Conservation (phyloP, 257 asterid genomes). For the Striga asiatica region DNA sequence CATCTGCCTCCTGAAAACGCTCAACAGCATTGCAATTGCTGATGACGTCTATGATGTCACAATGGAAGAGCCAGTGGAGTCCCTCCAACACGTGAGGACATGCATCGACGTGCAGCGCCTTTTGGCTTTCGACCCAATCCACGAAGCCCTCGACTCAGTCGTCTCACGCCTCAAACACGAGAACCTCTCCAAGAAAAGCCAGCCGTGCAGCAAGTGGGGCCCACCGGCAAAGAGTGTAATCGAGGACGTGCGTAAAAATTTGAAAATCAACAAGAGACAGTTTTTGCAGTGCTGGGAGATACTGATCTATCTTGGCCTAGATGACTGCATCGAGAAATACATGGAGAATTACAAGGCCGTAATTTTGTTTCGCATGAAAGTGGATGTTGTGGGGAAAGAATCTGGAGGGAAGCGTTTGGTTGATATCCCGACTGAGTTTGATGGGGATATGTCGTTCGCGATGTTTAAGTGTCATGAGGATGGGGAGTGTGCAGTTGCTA, state of each 20-base stretch:
- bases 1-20: slow-evolving; percentile 47
- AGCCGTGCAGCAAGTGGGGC: slow-evolving; percentile 25
- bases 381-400: slow-evolving; percentile 70
- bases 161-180: slow-evolving; percentile 44
- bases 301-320: slow-evolving; percentile 59
- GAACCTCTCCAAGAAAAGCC: slow-evolving; percentile 43
- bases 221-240: slow-evolving; percentile 42
- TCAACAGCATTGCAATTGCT: slow-evolving; percentile 49
- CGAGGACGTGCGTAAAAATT: slow-evolving; percentile 51
- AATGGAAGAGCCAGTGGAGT: slow-evolving; percentile 82
- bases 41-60: slow-evolving; percentile 78
- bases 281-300: slow-evolving; percentile 92
- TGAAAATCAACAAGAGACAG: slow-evolving; percentile 83
- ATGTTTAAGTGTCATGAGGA: slow-evolving; percentile 60
- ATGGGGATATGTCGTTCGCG: slow-evolving; percentile 60
- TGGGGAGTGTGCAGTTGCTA: slow-evolving; percentile 23
- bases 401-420: slow-evolving; percentile 56
- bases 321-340: slow-evolving; percentile 34
- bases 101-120: slow-evolving; percentile 71
- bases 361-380: slow-evolving; percentile 46
- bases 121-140: slow-evolving; percentile 48
- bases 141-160: slow-evolving; percentile 33
- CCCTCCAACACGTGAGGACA: slow-evolving; percentile 78
- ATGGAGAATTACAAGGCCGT: slow-evolving; percentile 45
- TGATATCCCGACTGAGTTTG: slow-evolving; percentile 65